Conservation (phyloP, 1,139 yeast genomes). For the Meyerozyma carpophila region DNA sequence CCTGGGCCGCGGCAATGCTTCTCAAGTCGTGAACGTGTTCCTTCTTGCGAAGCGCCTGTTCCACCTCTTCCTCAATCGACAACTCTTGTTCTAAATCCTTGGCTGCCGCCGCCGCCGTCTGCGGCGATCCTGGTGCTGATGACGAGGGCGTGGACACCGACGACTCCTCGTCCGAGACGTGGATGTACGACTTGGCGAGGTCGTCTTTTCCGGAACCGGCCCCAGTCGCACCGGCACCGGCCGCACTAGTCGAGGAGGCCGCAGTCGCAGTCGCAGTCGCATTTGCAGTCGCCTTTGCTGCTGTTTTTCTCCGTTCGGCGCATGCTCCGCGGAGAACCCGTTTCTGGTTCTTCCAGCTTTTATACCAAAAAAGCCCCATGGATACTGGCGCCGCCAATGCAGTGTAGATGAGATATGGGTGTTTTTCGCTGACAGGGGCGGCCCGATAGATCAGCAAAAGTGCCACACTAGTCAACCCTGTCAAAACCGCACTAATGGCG, state of each 20-base stretch:
- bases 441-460: constrained; percentile 38
- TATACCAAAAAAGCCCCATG: constrained; percentile 1
- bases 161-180: constrained; percentile 42
- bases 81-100: constrained; percentile 5
- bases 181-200: constrained; percentile 47
- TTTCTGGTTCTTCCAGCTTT: not conserved
- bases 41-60: constrained; percentile 35
- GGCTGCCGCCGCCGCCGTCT: constrained; percentile 8
- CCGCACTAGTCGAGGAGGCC: too few relatives aligned
- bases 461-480: constrained; percentile 32
- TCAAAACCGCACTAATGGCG: constrained; percentile 25
- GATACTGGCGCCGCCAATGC: constrained; percentile 42
- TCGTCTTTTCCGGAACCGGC: constrained; percentile 18
- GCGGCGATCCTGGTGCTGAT: constrained; percentile 30
- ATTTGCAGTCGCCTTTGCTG: too few relatives aligned
- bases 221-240: not conserved
- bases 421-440: constrained; percentile 42
- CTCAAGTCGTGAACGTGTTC: constrained; percentile 29
- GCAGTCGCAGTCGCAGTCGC: too few relatives aligned
- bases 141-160: constrained; percentile 26
- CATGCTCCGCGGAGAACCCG: not conserved
- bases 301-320: too few relatives aligned
- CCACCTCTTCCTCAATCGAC: constrained; percentile 38
- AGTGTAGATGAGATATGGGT: constrained; percentile 54
- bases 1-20: constrained; percentile 24